Evolutionary conservation across 805 yeast genomes (phyloP).

Genomic region (Saccharomycopsis babjevae): DNA sequence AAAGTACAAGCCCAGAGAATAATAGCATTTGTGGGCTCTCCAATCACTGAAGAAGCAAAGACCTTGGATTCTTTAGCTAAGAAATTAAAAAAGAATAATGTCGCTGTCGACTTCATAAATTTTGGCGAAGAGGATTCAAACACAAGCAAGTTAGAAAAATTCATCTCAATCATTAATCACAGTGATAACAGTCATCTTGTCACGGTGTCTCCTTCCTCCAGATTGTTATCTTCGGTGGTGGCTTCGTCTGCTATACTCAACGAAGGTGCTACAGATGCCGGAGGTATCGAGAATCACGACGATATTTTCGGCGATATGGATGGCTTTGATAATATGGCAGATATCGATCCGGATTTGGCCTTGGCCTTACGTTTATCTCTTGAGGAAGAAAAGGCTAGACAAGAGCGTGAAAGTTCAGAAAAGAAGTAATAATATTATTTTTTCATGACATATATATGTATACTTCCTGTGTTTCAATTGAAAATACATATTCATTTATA

Average conservation of each 20-base stretch:
- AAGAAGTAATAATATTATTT: constrained; percentile 5
- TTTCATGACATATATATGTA: neutral
- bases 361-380: constrained; percentile 87
- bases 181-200: constrained; percentile 75
- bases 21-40: constrained; percentile 82
- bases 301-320: constrained; percentile 28
- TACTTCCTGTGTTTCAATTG: no score
- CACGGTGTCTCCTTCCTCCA: constrained; percentile 82
- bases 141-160: constrained; percentile 68
- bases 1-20: constrained; percentile 86
- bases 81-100: constrained; percentile 84
- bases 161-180: constrained; percentile 61
- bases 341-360: constrained; percentile 94
- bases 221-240: constrained; percentile 70
- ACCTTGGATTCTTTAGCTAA: constrained; percentile 80
- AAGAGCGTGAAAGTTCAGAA: constrained; percentile 46
- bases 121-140: constrained; percentile 84
- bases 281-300: constrained; percentile 37
- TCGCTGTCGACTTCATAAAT: constrained; percentile 81
- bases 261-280: constrained; percentile 33
- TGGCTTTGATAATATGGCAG: constrained; percentile 69
- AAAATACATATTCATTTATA: neutral
- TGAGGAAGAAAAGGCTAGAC: constrained; percentile 91
- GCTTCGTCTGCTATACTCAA: constrained; percentile 63
- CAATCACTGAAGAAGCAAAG: constrained; percentile 56